Evolutionary conservation across 305 asterid genomes (phyloP), one percentile per base, ranked within the genome.

Genomic region (Fraxinus greggii): DNA sequence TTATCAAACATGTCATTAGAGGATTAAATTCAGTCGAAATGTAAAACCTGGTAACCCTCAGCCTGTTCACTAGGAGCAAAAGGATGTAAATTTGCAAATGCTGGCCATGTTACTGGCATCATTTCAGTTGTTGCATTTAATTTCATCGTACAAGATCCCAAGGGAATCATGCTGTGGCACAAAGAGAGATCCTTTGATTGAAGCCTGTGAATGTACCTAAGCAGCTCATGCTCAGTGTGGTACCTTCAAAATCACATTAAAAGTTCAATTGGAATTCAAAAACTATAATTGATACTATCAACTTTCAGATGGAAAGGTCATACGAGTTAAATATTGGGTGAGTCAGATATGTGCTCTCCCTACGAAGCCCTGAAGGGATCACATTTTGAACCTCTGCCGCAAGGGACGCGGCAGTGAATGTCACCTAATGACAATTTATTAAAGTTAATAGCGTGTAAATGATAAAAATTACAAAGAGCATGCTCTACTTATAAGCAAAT

Each of bases 121-220:
- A 96, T 94, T 86, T 96, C 98, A 4, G 98, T 88, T 0, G 99
- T 94, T 72, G 98, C 98, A 40, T 94, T 96, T 87, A 94, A 75
- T 84, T 96, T 96, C 99, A 96, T 96, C 3, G 98, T 96, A 84
- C 99, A 96, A 56, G 99, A 96, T 78, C 99, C 98, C 86, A 96
- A 85, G 4, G 99, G 98, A 87, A 96, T 96, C 99, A 96, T 96
- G 87, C 97, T 96, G 77, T 94, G 98, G 91, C 98, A 93, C 87
- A 96, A 84, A 0, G 98, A 94, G 38, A 94, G 91, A 80, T 94
- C 97, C 88, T 91, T 94, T 0, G 96, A 84, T 80, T 92, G 96
- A 24, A 94, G 90, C 89, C 88, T 88, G 80, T 91, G 89, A 82
- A 91, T 84, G 91, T 94, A 94, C 63, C 97, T 86, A 36, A 94